Percentiles rank a stretch among this genome's conserved stretches.
These are phyloP conservation scores for Wallacemonas sp. DNA, from an alignment of 208 protist species.

Conservation along the genomic window DNA sequence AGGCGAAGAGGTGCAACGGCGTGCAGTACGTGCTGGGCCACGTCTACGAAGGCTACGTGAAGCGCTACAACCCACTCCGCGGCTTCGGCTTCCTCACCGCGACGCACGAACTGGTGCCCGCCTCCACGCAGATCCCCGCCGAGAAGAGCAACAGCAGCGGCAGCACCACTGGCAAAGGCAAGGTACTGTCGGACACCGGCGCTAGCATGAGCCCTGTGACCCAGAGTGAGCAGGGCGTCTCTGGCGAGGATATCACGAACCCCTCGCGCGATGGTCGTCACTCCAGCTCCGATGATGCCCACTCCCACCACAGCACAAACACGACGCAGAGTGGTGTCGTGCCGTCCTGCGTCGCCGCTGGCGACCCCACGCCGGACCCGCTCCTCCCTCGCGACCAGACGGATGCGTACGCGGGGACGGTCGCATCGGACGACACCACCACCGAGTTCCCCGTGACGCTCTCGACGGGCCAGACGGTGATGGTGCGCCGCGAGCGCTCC, in stretches of 20 bases:
- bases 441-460: neutral
- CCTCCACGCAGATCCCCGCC: neutral
- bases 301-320: neutral
- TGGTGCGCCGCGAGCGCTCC: conserved; percentile 28
- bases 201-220: no score
- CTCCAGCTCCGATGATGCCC: neutral
- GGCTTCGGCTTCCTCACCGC: conserved; percentile 68
- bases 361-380: no score
- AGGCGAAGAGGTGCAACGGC: conserved; percentile 21
- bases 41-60: conserved; percentile 35
- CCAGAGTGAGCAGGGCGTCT: neutral
- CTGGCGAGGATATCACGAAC: neutral
- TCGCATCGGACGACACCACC: neutral
- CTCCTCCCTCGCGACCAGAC: neutral
- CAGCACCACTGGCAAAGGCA: neutral
- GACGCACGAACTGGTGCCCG: conserved; percentile 30
- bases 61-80: conserved; percentile 68
- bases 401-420: neutral
- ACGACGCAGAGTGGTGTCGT: no score
- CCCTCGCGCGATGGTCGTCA: neutral
- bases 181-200: neutral
- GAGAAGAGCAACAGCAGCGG: neutral
- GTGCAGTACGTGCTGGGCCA: conserved; percentile 26
- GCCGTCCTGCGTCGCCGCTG: no score
- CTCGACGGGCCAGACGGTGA: neutral